These are phyloP conservation scores for Annulohypoxylon truncatum DNA, from an alignment of 2,329 filamentous ascomycete genomes.

Conservation along the genomic window DNA sequence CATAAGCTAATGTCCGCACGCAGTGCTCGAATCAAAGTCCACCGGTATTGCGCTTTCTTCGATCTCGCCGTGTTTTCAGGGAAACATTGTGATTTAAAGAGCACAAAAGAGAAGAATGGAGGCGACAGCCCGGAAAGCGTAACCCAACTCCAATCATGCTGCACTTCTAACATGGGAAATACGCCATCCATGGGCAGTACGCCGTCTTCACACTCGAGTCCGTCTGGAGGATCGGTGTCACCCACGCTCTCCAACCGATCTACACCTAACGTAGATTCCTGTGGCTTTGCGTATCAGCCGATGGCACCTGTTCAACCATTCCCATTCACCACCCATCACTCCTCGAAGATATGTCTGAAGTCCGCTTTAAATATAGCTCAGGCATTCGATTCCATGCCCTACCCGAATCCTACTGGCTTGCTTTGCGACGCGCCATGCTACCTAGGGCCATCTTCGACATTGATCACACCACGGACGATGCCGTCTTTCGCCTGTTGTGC, in stretches of 20 bases:
- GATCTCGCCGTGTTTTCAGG: constrained; percentile 62
- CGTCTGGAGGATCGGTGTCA: constrained; percentile 46
- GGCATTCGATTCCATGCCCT: constrained; percentile 59
- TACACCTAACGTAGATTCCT: constrained; percentile 40
- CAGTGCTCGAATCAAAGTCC: constrained; percentile 63
- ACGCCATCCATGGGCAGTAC: constrained; percentile 44
- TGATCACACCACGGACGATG: constrained; percentile 58
- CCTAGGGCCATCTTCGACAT: constrained; percentile 52
- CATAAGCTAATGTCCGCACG: constrained; percentile 22
- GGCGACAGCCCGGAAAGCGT: constrained; percentile 49
- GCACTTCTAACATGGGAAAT: constrained; percentile 47
- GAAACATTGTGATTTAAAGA: constrained; percentile 62
- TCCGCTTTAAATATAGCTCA: constrained; percentile 61
- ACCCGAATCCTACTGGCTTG: constrained; percentile 56
- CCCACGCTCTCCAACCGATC: constrained; percentile 48
- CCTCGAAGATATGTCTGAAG: constrained; percentile 61
- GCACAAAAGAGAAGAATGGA: constrained; percentile 42
- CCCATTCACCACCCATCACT: constrained; percentile 60
- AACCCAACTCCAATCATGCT: constrained; percentile 52
- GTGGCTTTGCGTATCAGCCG: constrained; percentile 37
- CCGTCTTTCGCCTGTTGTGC: constrained; percentile 59
- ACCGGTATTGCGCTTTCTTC: constrained; percentile 63
- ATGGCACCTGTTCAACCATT: constrained; percentile 44
- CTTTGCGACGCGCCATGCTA: constrained; percentile 51
- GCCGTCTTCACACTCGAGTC: constrained; percentile 40